Evolutionary conservation across 2,329 filamentous ascomycete genomes (phyloP).

Genomic region (Trichoderma asperellum): DNA sequence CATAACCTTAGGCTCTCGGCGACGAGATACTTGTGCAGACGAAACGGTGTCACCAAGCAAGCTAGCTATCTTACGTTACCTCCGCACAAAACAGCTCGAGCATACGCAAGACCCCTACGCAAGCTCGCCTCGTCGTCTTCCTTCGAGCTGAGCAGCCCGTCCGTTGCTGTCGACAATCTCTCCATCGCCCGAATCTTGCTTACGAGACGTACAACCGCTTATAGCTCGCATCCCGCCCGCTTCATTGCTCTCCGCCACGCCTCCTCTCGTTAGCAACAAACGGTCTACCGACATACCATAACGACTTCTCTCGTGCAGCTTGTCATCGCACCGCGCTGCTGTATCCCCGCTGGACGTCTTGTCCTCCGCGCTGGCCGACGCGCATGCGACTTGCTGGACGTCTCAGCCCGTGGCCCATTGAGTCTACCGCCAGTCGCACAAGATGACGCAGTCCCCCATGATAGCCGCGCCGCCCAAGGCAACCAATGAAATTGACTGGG

Average conservation of each 20-base stretch:
- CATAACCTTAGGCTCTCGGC: not conserved
- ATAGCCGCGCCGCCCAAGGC: constrained; percentile 89
- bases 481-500: constrained; percentile 99
- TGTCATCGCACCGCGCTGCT: constrained; percentile 21
- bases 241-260: not conserved
- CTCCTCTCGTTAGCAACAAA: not conserved
- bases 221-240: not conserved
- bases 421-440: constrained; percentile 32
- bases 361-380: constrained; percentile 25
- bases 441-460: constrained; percentile 89
- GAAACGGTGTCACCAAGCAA: constrained; percentile 24
- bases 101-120: constrained; percentile 18
- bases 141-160: not conserved
- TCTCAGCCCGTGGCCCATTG: constrained; percentile 24
- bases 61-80: constrained; percentile 23
- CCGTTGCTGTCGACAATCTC: not conserved
- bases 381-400: constrained; percentile 29
- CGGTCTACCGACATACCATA: not conserved
- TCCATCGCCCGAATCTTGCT: not conserved
- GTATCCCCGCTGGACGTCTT: constrained; percentile 11
- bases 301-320: constrained; percentile 9
- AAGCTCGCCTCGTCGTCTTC: constrained; percentile 4
- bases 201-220: not conserved
- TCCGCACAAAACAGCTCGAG: constrained; percentile 23
- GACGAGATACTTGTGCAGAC: not conserved